These are phyloP conservation scores for Phaeolepiota aurea DNA, from an alignment of 768 basidiomycete genomes.

Conservation along the genomic window DNA sequence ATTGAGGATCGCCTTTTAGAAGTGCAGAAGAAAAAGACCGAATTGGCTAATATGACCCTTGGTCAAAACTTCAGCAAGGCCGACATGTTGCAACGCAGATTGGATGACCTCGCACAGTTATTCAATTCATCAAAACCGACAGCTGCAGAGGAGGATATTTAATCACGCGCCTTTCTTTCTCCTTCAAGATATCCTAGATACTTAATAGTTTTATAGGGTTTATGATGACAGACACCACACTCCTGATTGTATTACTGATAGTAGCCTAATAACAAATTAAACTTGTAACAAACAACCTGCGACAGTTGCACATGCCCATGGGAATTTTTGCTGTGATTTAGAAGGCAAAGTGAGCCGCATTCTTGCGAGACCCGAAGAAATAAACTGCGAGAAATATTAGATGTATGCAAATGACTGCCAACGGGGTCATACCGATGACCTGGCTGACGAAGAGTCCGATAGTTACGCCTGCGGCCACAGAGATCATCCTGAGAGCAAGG, in stretches of 20 bases:
- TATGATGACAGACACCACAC: background rate
- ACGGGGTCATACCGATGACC: conserved; percentile 35
- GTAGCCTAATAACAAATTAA: background rate
- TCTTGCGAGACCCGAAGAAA: conserved; percentile 65
- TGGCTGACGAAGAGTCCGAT: conserved; percentile 80
- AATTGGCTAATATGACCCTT: conserved; percentile 89
- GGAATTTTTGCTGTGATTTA: conserved; percentile 18
- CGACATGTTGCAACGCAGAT: conserved; percentile 77
- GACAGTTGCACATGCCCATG: too few species aligned
- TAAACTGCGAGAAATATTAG: conserved; percentile 37
- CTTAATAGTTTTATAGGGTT: background rate
- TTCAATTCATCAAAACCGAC: conserved; percentile 34
- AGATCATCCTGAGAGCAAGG: conserved; percentile 75
- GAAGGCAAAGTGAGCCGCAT: conserved; percentile 69
- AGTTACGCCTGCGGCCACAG: conserved; percentile 79
- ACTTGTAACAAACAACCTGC: conserved; percentile 3
- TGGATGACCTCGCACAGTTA: conserved; percentile 80
- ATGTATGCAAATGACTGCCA: background rate
- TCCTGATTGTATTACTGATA: background rate
- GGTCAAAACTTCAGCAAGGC: conserved; percentile 82
- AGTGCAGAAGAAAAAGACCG: conserved; percentile 92
- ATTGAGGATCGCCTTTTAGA: conserved; percentile 90
- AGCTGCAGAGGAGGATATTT: background rate
- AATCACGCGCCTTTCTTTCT: too few species aligned
- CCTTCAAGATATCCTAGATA: too few species aligned